phyloP scores from a whole-genome alignment of 371 early-diverging fungal species.

The Mucor indicus region DNA sequence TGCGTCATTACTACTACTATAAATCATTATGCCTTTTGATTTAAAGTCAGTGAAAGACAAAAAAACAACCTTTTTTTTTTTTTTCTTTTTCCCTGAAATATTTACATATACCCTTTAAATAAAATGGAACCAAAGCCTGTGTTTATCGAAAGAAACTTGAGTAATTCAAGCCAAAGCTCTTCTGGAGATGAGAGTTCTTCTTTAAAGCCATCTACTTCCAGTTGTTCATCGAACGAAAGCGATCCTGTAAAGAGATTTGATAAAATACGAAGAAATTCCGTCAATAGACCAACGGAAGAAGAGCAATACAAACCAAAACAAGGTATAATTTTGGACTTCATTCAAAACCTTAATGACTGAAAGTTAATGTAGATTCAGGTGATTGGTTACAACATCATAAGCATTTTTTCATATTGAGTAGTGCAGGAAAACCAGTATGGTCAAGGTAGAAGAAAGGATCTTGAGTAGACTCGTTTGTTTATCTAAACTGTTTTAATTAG shows the following conservation, averaged over 20 bases:
- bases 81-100: too few species aligned
- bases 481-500: slow-evolving; percentile 26
- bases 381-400: slow-evolving; percentile 67
- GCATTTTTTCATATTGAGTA: slow-evolving; percentile 81
- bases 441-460: slow-evolving; percentile 43
- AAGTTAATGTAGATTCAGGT: slow-evolving; percentile 6
- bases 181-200: slow-evolving; percentile 7
- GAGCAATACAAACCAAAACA: slow-evolving; percentile 8
- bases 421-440: slow-evolving; percentile 89
- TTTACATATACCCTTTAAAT: too few species aligned
- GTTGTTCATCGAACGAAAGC: slow-evolving; percentile 33
- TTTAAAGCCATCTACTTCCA: slow-evolving; percentile 20
- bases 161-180: neutral
- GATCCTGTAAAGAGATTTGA: slow-evolving; percentile 34
- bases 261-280: slow-evolving; percentile 15
- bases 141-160: slow-evolving; percentile 5
- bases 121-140: slow-evolving; percentile 4
- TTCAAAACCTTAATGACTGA: neutral
- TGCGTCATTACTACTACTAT: too few species aligned
- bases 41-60: too few species aligned
- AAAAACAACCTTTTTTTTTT: too few species aligned
- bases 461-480: neutral
- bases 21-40: too few species aligned
- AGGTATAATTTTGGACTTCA: neutral
- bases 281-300: neutral